These are phyloP conservation scores for Podospora didyma DNA, from an alignment of 495 filamentous ascomycete species.

Conservation along the genomic window DNA sequence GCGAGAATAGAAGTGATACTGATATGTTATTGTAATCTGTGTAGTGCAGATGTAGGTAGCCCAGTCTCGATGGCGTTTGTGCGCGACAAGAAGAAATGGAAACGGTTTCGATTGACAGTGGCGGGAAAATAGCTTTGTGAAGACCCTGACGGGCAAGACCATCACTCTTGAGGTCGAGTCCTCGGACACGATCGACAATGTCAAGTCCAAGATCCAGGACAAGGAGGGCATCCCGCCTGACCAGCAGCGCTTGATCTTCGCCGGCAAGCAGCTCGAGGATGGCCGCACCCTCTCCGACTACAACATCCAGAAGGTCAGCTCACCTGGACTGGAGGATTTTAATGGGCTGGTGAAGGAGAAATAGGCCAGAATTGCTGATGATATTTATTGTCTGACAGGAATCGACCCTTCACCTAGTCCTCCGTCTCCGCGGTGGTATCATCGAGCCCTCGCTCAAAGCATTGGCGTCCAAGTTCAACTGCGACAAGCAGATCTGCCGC, in stretches of 20 bases:
- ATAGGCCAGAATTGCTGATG: conserved; percentile 4
- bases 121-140: conserved; percentile 71
- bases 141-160: conserved; percentile 98
- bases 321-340: too few relatives aligned
- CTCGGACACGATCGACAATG: conserved; percentile 98
- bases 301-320: conserved; percentile 99
- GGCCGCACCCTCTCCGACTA: conserved; percentile 97
- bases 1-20: conserved; percentile 13
- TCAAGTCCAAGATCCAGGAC: conserved; percentile 97
- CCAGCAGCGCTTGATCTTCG: conserved; percentile 99
- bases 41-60: conserved; percentile 75
- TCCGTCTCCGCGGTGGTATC: conserved; percentile 98
- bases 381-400: conserved; percentile 54
- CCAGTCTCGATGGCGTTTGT: background rate
- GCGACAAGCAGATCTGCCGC: conserved; percentile 99
- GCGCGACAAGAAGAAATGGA: background rate
- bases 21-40: conserved; percentile 23
- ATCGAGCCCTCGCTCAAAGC: conserved; percentile 99
- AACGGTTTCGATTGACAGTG: conserved; percentile 22
- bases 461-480: conserved; percentile 98
- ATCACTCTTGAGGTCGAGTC: conserved; percentile 99
- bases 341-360: too few relatives aligned
- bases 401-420: conserved; percentile 97
- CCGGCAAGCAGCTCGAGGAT: conserved; percentile 99
- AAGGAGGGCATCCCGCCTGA: conserved; percentile 99